Evolutionary conservation across 2,329 filamentous ascomycete genomes (phyloP).

Genomic region (Talaromyces islandicus): DNA sequence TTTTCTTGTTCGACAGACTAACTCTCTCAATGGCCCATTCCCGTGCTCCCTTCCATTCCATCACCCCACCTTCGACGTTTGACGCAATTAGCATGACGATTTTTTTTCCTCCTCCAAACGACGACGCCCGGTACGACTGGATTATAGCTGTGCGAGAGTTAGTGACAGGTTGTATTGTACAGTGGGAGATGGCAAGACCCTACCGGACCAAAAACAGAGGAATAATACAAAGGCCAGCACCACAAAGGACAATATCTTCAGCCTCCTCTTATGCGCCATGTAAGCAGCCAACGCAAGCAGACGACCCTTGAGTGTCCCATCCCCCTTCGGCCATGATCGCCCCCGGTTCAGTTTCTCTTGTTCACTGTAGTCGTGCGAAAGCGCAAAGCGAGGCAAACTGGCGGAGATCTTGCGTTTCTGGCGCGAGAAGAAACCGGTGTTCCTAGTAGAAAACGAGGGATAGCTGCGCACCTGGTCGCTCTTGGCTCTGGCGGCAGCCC

Average conservation of each 20-base stretch:
- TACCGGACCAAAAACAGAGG: slow-evolving; percentile 68
- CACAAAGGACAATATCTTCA: slow-evolving; percentile 55
- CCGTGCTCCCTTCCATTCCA: slow-evolving; percentile 96
- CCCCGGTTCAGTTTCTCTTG: slow-evolving; percentile 70
- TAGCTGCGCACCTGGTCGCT: slow-evolving; percentile 68
- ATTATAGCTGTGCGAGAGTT: slow-evolving; percentile 45
- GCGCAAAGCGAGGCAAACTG: slow-evolving; percentile 68
- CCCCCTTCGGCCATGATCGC: slow-evolving; percentile 44
- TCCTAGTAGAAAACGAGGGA: slow-evolving; percentile 72
- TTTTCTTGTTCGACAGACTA: slow-evolving; percentile 90
- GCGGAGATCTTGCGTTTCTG: slow-evolving; percentile 77
- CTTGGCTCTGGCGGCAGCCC: slow-evolving; percentile 76
- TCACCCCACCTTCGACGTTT: slow-evolving; percentile 92
- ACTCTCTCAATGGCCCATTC: slow-evolving; percentile 98
- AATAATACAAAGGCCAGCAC: slow-evolving; percentile 56
- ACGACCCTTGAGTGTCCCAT: slow-evolving; percentile 25
- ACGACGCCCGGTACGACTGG: slow-evolving; percentile 62
- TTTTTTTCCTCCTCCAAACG: slow-evolving; percentile 79
- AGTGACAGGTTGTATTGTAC: slow-evolving; percentile 25
- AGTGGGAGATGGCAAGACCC: slow-evolving; percentile 35
- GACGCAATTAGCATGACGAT: slow-evolving; percentile 90
- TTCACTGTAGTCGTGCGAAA: slow-evolving; percentile 55
- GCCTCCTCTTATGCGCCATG: slow-evolving; percentile 60
- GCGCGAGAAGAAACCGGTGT: slow-evolving; percentile 79
- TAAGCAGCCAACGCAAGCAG: slow-evolving; percentile 34